A percentile compares a stretch with the other conserved stretches of the same genome.
These are phyloP conservation scores for Cytospora piceicola DNA, from an alignment of 2,329 filamentous ascomycete genomes.

Conservation along the genomic window DNA sequence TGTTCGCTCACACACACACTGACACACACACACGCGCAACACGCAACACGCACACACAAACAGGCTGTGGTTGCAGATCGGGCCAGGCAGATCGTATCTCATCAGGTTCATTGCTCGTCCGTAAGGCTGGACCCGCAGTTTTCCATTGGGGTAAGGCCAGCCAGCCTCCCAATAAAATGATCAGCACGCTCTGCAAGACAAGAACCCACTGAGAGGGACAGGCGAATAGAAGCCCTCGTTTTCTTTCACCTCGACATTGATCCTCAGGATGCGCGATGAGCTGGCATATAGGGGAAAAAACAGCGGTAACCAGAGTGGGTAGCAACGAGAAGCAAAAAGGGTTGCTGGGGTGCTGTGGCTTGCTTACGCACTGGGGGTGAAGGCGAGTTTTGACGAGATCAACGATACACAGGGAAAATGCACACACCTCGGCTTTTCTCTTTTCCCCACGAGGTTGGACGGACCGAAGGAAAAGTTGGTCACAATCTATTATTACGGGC, in stretches of 20 bases:
- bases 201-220: neutral
- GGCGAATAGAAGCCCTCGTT: constrained; percentile 1
- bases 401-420: neutral
- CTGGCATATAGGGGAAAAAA: constrained; percentile 10
- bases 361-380: constrained; percentile 9
- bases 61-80: neutral
- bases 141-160: constrained; percentile 4
- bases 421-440: neutral
- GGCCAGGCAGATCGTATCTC: constrained; percentile 4
- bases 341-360: constrained; percentile 11
- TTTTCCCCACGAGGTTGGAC: neutral
- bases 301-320: neutral
- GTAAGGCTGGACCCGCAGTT: constrained; percentile 5
- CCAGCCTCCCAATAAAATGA: constrained; percentile 21
- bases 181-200: neutral
- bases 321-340: constrained; percentile 6
- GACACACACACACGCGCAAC: no score
- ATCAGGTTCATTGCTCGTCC: constrained; percentile 16
- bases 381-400: constrained; percentile 9
- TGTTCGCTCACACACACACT: constrained; percentile 15
- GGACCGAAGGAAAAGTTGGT: neutral
- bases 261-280: constrained; percentile 20
- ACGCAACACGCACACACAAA: no score
- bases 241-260: constrained; percentile 8
- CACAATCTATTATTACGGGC: neutral